Percentiles rank a stretch among this genome's conserved stretches.
These are phyloP conservation scores for Populus pruinosa DNA, from an alignment of 345 rosid genomes.

Conservation along the genomic window DNA sequence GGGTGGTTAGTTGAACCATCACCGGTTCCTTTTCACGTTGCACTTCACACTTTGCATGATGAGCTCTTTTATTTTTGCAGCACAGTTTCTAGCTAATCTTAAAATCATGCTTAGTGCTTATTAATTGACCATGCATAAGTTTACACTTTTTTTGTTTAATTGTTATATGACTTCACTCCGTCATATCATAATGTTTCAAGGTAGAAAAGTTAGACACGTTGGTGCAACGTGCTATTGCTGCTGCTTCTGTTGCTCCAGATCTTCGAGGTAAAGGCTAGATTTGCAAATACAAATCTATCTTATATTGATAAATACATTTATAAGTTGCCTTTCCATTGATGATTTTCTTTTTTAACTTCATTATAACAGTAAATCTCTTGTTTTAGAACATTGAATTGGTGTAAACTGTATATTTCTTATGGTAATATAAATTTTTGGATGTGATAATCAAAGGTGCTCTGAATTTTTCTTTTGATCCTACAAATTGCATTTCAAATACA, in stretches of 20 bases:
- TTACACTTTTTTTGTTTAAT: not conserved
- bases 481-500: not conserved
- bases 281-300: slow-evolving; percentile 6
- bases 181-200: slow-evolving; percentile 30
- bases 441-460: not conserved
- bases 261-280: slow-evolving; percentile 55
- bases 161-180: not conserved
- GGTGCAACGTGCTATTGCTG: slow-evolving; percentile 71
- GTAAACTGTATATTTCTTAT: not conserved
- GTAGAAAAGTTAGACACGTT: slow-evolving; percentile 73
- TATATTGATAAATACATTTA: not conserved
- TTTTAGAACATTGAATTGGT: not conserved
- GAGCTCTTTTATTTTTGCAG: not conserved
- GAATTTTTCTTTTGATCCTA: not conserved
- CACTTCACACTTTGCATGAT: not conserved
- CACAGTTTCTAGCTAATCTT: not conserved
- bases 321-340: not conserved
- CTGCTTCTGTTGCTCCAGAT: slow-evolving; percentile 63
- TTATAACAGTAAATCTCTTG: not conserved
- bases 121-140: not conserved
- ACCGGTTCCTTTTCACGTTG: not conserved
- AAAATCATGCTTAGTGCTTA: not conserved
- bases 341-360: not conserved
- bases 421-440: not conserved
- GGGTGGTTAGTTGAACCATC: not conserved